These are phyloP conservation scores for Amanita brunnescens DNA, from an alignment of 768 basidiomycete genomes.

Conservation along the genomic window DNA sequence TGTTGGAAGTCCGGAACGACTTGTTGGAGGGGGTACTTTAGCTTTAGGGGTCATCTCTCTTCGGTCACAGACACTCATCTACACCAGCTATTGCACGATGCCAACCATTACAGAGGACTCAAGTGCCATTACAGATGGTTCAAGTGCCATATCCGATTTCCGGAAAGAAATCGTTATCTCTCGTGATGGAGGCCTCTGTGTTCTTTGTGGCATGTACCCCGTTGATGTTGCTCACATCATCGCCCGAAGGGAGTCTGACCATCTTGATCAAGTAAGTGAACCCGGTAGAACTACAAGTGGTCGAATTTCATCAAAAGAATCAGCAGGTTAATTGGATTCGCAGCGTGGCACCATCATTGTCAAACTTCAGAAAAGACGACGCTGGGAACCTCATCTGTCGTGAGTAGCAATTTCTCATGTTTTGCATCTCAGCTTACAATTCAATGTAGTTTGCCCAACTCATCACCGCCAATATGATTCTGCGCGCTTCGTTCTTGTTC, in stretches of 20 bases:
- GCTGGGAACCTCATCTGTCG: constrained; percentile 4
- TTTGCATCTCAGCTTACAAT: background rate
- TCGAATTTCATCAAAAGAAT: background rate
- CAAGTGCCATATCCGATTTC: constrained; percentile 6
- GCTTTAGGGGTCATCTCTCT: no score
- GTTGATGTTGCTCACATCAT: constrained; percentile 7
- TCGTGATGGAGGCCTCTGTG: constrained; percentile 6
- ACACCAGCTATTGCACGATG: background rate
- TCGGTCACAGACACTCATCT: no score
- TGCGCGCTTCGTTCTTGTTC: constrained; percentile 8
- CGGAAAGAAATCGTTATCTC: constrained; percentile 1
- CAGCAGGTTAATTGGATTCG: constrained; percentile 9
- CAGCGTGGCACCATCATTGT: constrained; percentile 4
- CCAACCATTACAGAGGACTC: no score
- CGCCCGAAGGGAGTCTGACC: background rate
- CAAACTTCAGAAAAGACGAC: constrained; percentile 7
- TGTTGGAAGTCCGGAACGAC: no score
- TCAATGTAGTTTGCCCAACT: constrained; percentile 9
- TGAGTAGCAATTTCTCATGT: constrained; percentile 2
- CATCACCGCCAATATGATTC: constrained; percentile 8
- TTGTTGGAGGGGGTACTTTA: no score
- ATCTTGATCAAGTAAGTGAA: constrained; percentile 4
- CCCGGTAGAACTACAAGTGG: background rate
- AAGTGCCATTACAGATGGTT: constrained; percentile 1
- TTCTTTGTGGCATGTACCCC: constrained; percentile 7